Evolutionary conservation across 345 rosid species (phyloP).

Genomic region (Pseudoturritis turrita): DNA sequence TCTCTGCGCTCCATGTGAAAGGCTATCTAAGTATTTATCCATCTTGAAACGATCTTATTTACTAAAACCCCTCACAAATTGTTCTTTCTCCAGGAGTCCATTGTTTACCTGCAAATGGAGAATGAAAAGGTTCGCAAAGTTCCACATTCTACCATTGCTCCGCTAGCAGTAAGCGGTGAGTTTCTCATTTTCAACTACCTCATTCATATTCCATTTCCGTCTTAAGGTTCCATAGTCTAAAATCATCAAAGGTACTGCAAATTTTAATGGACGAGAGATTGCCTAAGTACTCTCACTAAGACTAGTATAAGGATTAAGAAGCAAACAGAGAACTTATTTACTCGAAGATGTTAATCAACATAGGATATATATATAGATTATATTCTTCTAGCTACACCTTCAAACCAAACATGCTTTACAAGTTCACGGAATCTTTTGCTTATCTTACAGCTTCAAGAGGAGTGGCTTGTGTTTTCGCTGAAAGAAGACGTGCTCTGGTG

Average conservation of each 20-base stretch:
- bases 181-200: neutral
- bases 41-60: neutral
- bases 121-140: conserved; percentile 63
- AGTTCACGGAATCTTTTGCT: neutral
- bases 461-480: conserved; percentile 65
- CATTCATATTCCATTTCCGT: neutral
- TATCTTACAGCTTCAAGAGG: conserved; percentile 64
- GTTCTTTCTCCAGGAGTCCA: conserved; percentile 40
- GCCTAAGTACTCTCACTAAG: neutral
- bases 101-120: conserved; percentile 50
- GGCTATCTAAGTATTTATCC: neutral
- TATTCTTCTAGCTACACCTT: neutral
- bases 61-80: neutral
- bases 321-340: neutral
- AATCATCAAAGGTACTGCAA: neutral
- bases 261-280: neutral
- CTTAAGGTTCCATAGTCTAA: neutral
- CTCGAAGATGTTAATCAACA: neutral
- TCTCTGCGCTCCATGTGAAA: neutral
- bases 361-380: neutral
- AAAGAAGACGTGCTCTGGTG: conserved; percentile 65
- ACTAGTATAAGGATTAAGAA: neutral
- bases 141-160: conserved; percentile 58
- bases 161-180: conserved; percentile 87
- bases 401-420: neutral